Conservation (phyloP, 2,329 filamentous ascomycete genomes). For the Parasarocladium wereldwijsianum region DNA sequence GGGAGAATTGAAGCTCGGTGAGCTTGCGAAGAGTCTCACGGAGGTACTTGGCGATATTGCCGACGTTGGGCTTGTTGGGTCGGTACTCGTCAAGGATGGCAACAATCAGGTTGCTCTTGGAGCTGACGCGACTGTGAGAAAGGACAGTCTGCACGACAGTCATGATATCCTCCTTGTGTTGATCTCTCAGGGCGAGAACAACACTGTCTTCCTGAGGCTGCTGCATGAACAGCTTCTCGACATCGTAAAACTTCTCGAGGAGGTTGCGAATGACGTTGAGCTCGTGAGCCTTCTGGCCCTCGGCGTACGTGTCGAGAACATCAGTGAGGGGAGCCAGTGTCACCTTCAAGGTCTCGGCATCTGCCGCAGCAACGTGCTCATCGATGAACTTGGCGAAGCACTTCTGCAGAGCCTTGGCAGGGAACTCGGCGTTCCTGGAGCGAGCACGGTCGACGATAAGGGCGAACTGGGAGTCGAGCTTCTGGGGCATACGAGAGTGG, state of each 20-base stretch:
- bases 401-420: conserved; percentile 74
- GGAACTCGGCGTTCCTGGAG: conserved; percentile 71
- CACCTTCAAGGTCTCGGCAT: conserved; percentile 58
- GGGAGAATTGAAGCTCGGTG: conserved; percentile 63
- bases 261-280: conserved; percentile 66
- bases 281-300: conserved; percentile 85
- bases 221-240: conserved; percentile 79
- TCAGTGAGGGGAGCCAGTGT: conserved; percentile 63
- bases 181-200: conserved; percentile 82
- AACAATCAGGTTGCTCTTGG: conserved; percentile 87
- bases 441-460: conserved; percentile 78
- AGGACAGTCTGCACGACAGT: conserved; percentile 81
- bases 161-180: conserved; percentile 83
- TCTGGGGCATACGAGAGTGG: conserved; percentile 94
- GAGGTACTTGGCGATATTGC: conserved; percentile 80
- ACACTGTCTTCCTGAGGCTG: conserved; percentile 88
- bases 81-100: conserved; percentile 89
- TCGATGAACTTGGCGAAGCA: conserved; percentile 78
- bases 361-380: conserved; percentile 60
- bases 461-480: conserved; percentile 68
- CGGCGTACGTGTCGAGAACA: conserved; percentile 66
- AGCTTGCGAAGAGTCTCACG: conserved; percentile 69
- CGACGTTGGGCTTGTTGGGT: conserved; percentile 81
- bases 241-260: conserved; percentile 66
- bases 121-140: conserved; percentile 80